A percentile compares a stretch with the other conserved stretches of the same genome.
phyloP scores from a whole-genome alignment of 805 yeast species.

The Kuraishia cidri region DNA sequence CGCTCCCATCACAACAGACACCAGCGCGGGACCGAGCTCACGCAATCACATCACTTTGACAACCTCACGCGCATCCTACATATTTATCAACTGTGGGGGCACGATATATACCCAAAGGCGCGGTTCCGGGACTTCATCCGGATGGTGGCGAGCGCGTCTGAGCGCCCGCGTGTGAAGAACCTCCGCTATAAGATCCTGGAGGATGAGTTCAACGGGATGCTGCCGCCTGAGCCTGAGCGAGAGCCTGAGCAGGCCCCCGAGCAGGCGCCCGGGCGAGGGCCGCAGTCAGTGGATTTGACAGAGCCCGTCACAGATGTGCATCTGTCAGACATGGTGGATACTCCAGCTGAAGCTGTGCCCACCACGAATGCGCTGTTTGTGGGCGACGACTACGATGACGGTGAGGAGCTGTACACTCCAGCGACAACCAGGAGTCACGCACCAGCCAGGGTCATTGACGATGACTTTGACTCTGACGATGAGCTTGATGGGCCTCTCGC shows the following conservation, averaged over 20 bases:
- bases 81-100: constrained; percentile 70
- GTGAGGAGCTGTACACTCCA: constrained; percentile 11
- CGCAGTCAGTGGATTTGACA: no score
- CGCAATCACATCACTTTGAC: constrained; percentile 35
- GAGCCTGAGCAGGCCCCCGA: background rate
- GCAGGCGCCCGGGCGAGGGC: no score
- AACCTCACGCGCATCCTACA: constrained; percentile 41
- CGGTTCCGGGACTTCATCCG: constrained; percentile 62
- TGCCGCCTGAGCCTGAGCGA: background rate
- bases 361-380: constrained; percentile 1
- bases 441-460: no score
- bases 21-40: constrained; percentile 13
- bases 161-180: constrained; percentile 27
- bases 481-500: no score
- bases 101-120: constrained; percentile 70
- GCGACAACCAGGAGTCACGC: no score
- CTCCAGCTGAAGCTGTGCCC: background rate
- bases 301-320: no score
- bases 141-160: constrained; percentile 41
- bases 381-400: constrained; percentile 13
- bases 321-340: no score
- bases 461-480: no score
- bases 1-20: constrained; percentile 9
- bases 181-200: constrained; percentile 28
- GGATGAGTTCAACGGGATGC: constrained; percentile 21